Base-by-base conservation (phyloP, 306 rosid genomes). In the Acmispon strigosus region DNA sequence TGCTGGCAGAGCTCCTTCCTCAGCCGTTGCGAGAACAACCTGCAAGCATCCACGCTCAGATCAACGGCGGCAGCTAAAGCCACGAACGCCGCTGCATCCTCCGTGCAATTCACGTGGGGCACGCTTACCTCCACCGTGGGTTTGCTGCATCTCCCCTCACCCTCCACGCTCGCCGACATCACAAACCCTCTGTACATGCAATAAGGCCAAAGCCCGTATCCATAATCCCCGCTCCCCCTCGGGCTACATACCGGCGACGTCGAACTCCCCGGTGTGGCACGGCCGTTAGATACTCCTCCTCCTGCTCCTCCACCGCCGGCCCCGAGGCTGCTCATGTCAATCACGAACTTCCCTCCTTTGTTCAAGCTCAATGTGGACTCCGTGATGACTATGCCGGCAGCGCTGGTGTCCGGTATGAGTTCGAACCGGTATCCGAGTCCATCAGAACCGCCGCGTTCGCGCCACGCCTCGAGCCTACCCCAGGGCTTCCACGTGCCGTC, bases 381-480 rank as follows among this genome's bases (percentile, higher is more conserved):
- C 0, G 97, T 80, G 4, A 91, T 79, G 3, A 88, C 88, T 24
- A 91, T 80, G 0, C 89, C 91, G 2, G 82, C 89, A 11, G 89
- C 86, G 45, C 84, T 80, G 0, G 91, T 78, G 53, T 88, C 95
- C 0, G 95, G 95, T 0, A 86, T 76, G 1, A 88, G 87, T 60
- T 88, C 91, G 0, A 88, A 88, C 0, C 95, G 80, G 22, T 76
- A 88, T 0, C 95, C 95, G 1, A 88, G 76, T 0, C 89, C 89
- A 7, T 88, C 91, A 4, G 91, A 86, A 9, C 87, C 79, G 0
- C 95, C 89, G 0, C 95, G 87, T 48, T 88, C 95, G 6, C 95
- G 95, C 95, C 95, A 88, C 0, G 95, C 95, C 55, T 88, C 89
- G 10, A 88, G 86, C 8, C 83, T 71, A 10, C 95, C 95, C 95